Conservation (phyloP, 257 asterid genomes). For the Solanum commersonii region DNA sequence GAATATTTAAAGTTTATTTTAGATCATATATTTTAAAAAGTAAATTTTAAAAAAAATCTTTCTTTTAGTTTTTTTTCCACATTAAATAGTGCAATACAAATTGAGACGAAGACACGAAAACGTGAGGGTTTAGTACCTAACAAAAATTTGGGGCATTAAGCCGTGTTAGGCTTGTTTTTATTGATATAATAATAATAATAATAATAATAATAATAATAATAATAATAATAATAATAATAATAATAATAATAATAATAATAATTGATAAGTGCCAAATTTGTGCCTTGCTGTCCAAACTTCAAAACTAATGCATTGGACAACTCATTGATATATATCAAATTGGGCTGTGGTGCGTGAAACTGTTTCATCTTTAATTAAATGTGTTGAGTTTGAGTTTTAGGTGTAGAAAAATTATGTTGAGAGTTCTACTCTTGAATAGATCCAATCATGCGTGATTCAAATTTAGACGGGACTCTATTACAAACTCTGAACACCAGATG, state of each 20-base stretch:
- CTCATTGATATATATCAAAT: background rate
- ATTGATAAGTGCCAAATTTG: background rate
- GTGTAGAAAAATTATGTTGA: no score
- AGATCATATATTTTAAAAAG: no score
- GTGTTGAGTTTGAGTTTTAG: no score
- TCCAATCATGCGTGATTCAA: rapidly evolving
- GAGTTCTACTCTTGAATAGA: rapidly evolving
- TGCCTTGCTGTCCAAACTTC: background rate
- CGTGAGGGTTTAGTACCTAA: background rate
- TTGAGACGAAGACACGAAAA: background rate
- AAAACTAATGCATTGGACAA: background rate
- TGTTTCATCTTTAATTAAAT: no score
- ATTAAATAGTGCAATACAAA: no score
- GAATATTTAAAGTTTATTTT: no score
- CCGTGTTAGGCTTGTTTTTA: background rate
- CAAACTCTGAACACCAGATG: no score
- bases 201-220: no score
- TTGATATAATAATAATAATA: background rate
- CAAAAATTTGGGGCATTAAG: background rate
- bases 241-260: no score
- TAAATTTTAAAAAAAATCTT: no score
- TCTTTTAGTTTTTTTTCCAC: no score
- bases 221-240: background rate
- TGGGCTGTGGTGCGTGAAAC: background rate
- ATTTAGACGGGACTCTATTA: rapidly evolving